phyloP scores from a whole-genome alignment of 2,329 filamentous ascomycete genomes.

The Cladosporium sphaerospermum region DNA sequence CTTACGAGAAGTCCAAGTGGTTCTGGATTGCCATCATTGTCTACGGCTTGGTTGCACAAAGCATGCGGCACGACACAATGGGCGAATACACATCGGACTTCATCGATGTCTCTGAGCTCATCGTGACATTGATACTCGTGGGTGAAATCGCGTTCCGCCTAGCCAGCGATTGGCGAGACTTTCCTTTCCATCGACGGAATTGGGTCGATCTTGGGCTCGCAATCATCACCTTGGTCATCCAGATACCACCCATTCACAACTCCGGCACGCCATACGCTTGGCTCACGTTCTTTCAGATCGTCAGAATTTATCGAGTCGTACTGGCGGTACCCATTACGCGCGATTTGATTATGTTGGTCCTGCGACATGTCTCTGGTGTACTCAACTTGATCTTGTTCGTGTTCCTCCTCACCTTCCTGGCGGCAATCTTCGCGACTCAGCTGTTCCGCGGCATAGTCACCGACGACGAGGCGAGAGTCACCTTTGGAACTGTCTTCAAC shows the following conservation, averaged over 20 bases:
- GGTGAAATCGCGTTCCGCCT: conserved; percentile 79
- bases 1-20: conserved; percentile 67
- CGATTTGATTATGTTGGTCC: conserved; percentile 75
- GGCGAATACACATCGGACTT: conserved; percentile 52
- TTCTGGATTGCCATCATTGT: conserved; percentile 78
- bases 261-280: conserved; percentile 72
- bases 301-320: conserved; percentile 87
- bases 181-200: conserved; percentile 68
- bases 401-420: conserved; percentile 88
- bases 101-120: conserved; percentile 65
- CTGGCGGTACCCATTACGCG: conserved; percentile 81
- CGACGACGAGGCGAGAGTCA: conserved; percentile 58
- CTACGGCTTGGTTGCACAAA: conserved; percentile 73
- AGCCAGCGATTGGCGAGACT: conserved; percentile 69
- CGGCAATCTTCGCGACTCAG: conserved; percentile 87
- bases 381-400: conserved; percentile 93
- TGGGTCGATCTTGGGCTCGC: conserved; percentile 75
- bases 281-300: conserved; percentile 87
- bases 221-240: conserved; percentile 74
- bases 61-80: conserved; percentile 72
- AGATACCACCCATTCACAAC: conserved; percentile 71
- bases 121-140: conserved; percentile 71
- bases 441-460: conserved; percentile 79
- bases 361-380: conserved; percentile 88
- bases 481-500: conserved; percentile 89